phyloP scores from a whole-genome alignment of 1,284 basidiomycete genomes.

The Rhodotorula mucilaginosa region DNA sequence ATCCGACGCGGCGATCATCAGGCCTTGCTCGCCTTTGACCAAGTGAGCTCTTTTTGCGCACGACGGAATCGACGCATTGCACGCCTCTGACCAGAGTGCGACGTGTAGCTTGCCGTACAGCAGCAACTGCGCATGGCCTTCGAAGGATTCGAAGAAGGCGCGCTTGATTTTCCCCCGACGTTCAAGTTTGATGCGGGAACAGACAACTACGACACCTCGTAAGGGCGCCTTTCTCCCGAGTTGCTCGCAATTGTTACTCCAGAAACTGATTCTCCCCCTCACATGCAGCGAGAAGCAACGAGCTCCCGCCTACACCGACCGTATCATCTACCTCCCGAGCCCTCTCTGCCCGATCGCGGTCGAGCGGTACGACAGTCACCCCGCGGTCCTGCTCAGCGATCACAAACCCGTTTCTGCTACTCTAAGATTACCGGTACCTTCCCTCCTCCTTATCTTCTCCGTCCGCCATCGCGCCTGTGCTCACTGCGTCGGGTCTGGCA shows the following conservation, averaged over 20 bases:
- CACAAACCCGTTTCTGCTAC: slow-evolving; percentile 41
- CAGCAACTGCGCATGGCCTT: slow-evolving; percentile 30
- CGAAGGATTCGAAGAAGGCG: slow-evolving; percentile 35
- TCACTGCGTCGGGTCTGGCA: no score
- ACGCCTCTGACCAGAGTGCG: no score
- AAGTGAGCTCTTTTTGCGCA: slow-evolving; percentile 4
- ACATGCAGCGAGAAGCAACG: slow-evolving; percentile 73
- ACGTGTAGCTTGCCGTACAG: slow-evolving; percentile 33
- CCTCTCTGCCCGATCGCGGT: slow-evolving; percentile 2
- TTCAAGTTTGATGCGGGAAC: slow-evolving; percentile 91
- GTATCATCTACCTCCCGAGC: slow-evolving; percentile 33
- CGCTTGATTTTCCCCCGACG: slow-evolving; percentile 60
- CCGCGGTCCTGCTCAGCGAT: slow-evolving; percentile 34
- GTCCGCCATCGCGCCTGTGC: no score
- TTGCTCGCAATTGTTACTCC: neutral
- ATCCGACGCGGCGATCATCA: slow-evolving; percentile 65
- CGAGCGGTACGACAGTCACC: slow-evolving; percentile 23
- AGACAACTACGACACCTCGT: slow-evolving; percentile 71
- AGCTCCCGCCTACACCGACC: slow-evolving; percentile 72
- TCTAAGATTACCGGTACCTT: slow-evolving; percentile 23
- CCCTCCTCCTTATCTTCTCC: neutral
- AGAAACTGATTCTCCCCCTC: no score
- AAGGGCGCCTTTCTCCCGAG: neutral
- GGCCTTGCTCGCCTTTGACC: slow-evolving; percentile 72
- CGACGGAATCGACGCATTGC: neutral